Percentiles rank a stretch among this genome's conserved stretches.
Conservation (phyloP, 2,329 filamentous ascomycete genomes). For the Anthostomella pinea region DNA sequence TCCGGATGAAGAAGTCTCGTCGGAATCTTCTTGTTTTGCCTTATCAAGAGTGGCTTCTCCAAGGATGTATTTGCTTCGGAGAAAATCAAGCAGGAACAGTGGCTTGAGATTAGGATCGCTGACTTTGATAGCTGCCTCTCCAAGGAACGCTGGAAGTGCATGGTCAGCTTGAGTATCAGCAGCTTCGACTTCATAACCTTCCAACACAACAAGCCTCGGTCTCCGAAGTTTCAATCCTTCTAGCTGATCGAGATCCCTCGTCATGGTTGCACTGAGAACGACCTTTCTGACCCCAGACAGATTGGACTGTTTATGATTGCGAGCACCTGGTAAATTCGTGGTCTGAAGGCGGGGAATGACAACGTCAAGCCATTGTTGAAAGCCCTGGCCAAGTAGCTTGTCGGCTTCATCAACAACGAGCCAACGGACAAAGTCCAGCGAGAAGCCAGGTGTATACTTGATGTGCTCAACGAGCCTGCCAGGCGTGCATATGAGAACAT, state of each 20-base stretch:
- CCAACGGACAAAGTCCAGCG: slow-evolving; percentile 76
- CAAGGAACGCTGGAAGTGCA: slow-evolving; percentile 59
- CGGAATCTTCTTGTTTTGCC: slow-evolving; percentile 18
- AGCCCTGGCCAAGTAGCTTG: slow-evolving; percentile 84
- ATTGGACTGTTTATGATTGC: slow-evolving; percentile 53
- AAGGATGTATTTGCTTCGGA: slow-evolving; percentile 55
- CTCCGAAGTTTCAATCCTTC: slow-evolving; percentile 68
- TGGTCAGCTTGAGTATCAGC: slow-evolving; percentile 46
- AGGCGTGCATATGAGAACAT: slow-evolving; percentile 87
- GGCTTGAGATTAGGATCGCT: slow-evolving; percentile 72
- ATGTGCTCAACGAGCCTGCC: slow-evolving; percentile 91
- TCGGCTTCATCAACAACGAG: slow-evolving; percentile 93
- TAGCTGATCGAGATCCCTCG: slow-evolving; percentile 77
- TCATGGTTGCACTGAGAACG: slow-evolving; percentile 89
- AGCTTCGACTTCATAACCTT: slow-evolving; percentile 43
- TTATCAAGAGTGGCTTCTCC: slow-evolving; percentile 15
- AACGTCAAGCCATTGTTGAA: slow-evolving; percentile 82
- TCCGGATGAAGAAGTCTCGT: slow-evolving; percentile 35
- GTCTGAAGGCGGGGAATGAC: slow-evolving; percentile 62
- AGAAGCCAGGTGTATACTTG: slow-evolving; percentile 78
- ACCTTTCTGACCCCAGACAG: slow-evolving; percentile 68
- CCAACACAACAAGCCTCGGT: slow-evolving; percentile 74
- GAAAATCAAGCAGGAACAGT: slow-evolving; percentile 76
- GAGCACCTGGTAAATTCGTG: slow-evolving; percentile 45
- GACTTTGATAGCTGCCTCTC: slow-evolving; percentile 66